Percentiles rank a stretch among this genome's conserved stretches.
Conservation (phyloP, 2,329 filamentous ascomycete species). For the Scopulariopsis brevicaulis region DNA sequence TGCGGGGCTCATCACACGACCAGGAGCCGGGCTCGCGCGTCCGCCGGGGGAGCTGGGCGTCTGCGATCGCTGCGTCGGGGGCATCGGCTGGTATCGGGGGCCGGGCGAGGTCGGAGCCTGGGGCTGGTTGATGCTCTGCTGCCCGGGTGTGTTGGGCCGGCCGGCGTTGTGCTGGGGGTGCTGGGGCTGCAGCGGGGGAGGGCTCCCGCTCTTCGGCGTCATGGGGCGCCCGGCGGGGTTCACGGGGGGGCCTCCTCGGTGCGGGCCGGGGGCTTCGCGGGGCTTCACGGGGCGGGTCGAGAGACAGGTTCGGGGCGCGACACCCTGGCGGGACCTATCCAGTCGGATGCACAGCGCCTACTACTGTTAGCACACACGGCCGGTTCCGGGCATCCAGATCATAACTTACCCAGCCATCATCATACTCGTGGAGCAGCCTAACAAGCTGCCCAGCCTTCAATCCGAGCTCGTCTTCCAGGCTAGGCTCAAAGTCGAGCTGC, state of each 20-base stretch:
- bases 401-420: conserved; percentile 84
- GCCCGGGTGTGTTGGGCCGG: conserved; percentile 11
- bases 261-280: conserved; percentile 36
- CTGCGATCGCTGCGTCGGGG: conserved; percentile 14
- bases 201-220: conserved; percentile 18
- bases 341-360: conserved; percentile 84
- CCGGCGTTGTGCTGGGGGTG: background rate
- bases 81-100: conserved; percentile 18
- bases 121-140: conserved; percentile 20
- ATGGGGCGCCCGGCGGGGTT: conserved; percentile 30
- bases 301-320: conserved; percentile 85
- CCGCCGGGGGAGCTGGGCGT: conserved; percentile 30
- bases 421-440: conserved; percentile 85
- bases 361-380: conserved; percentile 16
- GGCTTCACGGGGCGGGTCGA: conserved; percentile 88
- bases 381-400: background rate
- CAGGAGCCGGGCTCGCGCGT: conserved; percentile 26
- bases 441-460: conserved; percentile 75
- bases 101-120: conserved; percentile 34
- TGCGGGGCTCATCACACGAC: conserved; percentile 19
- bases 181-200: conserved; percentile 2
- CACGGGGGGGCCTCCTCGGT: conserved; percentile 39
- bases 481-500: conserved; percentile 87
- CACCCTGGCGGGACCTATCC: conserved; percentile 85
- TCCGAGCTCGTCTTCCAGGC: conserved; percentile 83